Conservation (phyloP, 192 early-diverging fungal species). For the Coemansia erecta region DNA sequence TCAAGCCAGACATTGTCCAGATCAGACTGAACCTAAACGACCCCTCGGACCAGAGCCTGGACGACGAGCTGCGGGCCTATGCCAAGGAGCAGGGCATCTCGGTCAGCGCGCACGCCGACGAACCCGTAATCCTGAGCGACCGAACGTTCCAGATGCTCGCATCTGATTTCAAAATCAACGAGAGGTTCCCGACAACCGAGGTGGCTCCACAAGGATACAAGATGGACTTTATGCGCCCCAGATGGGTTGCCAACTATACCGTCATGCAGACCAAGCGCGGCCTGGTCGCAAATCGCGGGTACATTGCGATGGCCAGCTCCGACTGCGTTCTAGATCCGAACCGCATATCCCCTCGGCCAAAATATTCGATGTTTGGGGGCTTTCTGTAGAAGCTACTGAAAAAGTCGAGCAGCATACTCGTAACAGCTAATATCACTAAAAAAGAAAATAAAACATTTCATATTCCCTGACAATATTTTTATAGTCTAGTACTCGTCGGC, state of each 20-base stretch:
- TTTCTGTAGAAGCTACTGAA: background rate
- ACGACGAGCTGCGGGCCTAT: slow-evolving; percentile 19
- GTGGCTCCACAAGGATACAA: slow-evolving; percentile 44
- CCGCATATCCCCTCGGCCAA: slow-evolving; percentile 14
- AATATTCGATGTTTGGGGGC: background rate
- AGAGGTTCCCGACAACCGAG: slow-evolving; percentile 50
- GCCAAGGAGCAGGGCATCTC: slow-evolving; percentile 23
- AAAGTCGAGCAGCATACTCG: too few species aligned
- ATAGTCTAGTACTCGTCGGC: slow-evolving; percentile 54
- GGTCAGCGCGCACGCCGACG: slow-evolving; percentile 40
- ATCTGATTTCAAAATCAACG: slow-evolving; percentile 47
- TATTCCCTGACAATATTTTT: background rate
- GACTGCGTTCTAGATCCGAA: slow-evolving; percentile 48
- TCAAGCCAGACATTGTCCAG: slow-evolving; percentile 43
- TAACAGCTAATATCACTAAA: slow-evolving; percentile 1
- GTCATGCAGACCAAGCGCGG: slow-evolving; percentile 36
- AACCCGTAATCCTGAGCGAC: slow-evolving; percentile 29
- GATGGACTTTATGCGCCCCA: slow-evolving; percentile 50
- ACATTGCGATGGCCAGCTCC: slow-evolving; percentile 54
- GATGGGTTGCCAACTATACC: slow-evolving; percentile 51
- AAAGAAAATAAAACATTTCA: background rate
- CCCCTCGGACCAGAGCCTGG: slow-evolving; percentile 2
- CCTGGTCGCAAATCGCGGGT: slow-evolving; percentile 47
- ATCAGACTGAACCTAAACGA: slow-evolving; percentile 22
- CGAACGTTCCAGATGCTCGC: slow-evolving; percentile 42